Base-by-base conservation (phyloP, 208 protist species). In the Trypanosoma platydactyli region DNA sequence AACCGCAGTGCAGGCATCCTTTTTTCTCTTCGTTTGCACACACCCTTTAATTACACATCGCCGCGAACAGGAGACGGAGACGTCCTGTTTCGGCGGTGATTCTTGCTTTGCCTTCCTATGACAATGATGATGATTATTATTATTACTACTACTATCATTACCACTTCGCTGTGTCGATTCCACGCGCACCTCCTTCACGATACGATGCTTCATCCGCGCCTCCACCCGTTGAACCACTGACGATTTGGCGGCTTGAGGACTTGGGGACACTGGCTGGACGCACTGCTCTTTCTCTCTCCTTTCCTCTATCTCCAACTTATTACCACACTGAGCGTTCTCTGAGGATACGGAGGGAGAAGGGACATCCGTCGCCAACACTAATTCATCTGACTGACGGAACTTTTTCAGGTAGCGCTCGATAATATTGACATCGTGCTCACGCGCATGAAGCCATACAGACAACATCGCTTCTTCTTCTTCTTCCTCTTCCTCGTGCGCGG, bases 391-490 rank as follows among this genome's bases (percentile, higher is more conserved):
- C 25, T 71, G 73, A 41, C 87, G 87, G 69, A 90, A 88, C 73
- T 88, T 83, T 41, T 79, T 65, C 12, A 93, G 80, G 63, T 93
- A 93, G 24, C 76, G 71, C 68, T 90, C 83, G 64, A 93, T 93
- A 51, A 76, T 72, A 9, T 38, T 73, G 15, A 86, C 67, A 68
- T 93, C 83, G 25, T 82, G 59, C 42, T 60, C 70, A 22, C 73
- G 61, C 45, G 65, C 71, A 42, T 55, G 63, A 38, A 73, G 33
- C 77, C 77, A 83, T 41, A 49, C 44, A 41, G 52, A 44, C 35
- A 64, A 35, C 22, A 59, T 27, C 33, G 5, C 35, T 5, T 71
- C 46, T 25, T 40, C 53, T 18, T 52, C 48, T 50, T n/a, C 30
- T 33, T n/a, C 22, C 3, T 20, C 18, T 13, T 41, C 45, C 20